These are phyloP conservation scores for Zymoseptoria passerinii DNA, from an alignment of 2,329 filamentous ascomycete species.

Conservation along the genomic window DNA sequence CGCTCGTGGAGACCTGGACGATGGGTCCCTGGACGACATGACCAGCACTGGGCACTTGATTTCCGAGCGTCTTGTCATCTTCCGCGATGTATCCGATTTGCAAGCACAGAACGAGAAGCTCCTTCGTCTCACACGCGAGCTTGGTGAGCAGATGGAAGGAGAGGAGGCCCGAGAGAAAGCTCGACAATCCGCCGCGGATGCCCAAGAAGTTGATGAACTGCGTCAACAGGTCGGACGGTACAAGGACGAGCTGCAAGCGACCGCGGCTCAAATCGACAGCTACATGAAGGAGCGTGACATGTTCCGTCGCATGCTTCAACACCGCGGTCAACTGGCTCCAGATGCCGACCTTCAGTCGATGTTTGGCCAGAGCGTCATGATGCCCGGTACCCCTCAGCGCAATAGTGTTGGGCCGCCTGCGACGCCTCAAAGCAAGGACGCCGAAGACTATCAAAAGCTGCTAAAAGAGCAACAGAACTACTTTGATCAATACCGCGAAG, in stretches of 20 bases:
- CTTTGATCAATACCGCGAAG: slow-evolving; percentile 82
- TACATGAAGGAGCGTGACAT: slow-evolving; percentile 95
- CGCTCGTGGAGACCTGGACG: slow-evolving; percentile 64
- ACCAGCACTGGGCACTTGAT: slow-evolving; percentile 85
- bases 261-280: slow-evolving; percentile 77
- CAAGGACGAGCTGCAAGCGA: slow-evolving; percentile 75
- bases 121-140: slow-evolving; percentile 69
- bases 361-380: slow-evolving; percentile 59
- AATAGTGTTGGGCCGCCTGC: slow-evolving; percentile 31
- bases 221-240: slow-evolving; percentile 67
- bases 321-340: slow-evolving; percentile 54
- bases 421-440: slow-evolving; percentile 47
- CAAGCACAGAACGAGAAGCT: slow-evolving; percentile 84
- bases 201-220: slow-evolving; percentile 61
- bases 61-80: slow-evolving; percentile 78
- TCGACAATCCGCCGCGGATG: slow-evolving; percentile 46
- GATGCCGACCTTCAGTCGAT: slow-evolving; percentile 56
- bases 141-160: slow-evolving; percentile 84
- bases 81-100: slow-evolving; percentile 74
- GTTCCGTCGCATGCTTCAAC: slow-evolving; percentile 88
- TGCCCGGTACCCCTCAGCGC: slow-evolving; percentile 39
- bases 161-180: slow-evolving; percentile 65
- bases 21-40: slow-evolving; percentile 62
- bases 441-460: slow-evolving; percentile 66
- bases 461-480: slow-evolving; percentile 82